Evolutionary conservation across 176 grass and related monocot genomes (phyloP).

Genomic region (Calamus simplicifolius): DNA sequence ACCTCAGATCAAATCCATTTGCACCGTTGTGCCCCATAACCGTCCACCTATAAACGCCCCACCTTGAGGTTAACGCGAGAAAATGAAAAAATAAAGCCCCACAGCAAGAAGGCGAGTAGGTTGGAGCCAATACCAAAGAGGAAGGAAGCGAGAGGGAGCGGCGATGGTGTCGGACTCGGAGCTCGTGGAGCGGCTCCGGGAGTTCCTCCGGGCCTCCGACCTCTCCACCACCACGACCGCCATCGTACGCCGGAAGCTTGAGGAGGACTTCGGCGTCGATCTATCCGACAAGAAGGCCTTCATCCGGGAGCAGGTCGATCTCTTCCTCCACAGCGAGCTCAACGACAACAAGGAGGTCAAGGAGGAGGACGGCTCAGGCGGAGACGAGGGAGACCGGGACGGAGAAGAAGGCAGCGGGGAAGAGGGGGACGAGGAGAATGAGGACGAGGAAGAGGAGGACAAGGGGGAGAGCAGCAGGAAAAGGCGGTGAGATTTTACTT

Average conservation of each 20-base stretch:
- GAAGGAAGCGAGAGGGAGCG: too few species aligned
- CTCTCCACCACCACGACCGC: conserved; percentile 78
- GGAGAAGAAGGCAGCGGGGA: conserved; percentile 10
- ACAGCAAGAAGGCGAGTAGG: too few species aligned
- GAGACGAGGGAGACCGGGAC: conserved; percentile 10
- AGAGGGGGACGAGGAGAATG: neutral
- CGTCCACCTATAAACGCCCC: too few species aligned
- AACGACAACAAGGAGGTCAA: conserved; percentile 22
- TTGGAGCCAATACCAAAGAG: too few species aligned
- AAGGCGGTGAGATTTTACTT: conserved; percentile 36
- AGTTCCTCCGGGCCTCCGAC: conserved; percentile 80
- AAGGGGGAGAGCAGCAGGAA: conserved; percentile 44
- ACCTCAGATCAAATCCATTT: too few species aligned
- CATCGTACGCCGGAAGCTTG: conserved; percentile 67
- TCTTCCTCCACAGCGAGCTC: conserved; percentile 54
- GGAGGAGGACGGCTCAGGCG: conserved; percentile 15
- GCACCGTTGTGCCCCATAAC: too few species aligned
- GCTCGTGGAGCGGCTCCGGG: conserved; percentile 71
- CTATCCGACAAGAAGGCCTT: conserved; percentile 90
- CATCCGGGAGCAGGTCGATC: conserved; percentile 88
- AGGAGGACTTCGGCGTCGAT: conserved; percentile 85
- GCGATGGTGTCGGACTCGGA: conserved; percentile 85
- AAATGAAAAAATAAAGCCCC: too few species aligned
- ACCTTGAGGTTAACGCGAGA: too few species aligned
- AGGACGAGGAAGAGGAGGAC: conserved; percentile 45